Conservation (phyloP, 2,329 filamentous ascomycete species). For the Microcyclosporella mali region DNA sequence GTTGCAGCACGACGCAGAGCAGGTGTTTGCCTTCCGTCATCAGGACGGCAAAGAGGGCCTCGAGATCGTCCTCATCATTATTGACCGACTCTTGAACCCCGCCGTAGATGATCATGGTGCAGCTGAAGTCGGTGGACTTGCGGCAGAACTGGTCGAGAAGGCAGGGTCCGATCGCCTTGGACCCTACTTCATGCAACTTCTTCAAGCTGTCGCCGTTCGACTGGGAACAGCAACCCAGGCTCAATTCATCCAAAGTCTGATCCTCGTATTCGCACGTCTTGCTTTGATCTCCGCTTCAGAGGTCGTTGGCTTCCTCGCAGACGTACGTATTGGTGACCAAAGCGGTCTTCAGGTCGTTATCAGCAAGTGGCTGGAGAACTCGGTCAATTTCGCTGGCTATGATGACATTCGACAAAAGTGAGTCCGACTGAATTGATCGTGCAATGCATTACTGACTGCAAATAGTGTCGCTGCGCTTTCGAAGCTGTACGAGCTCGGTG, state of each 20-base stretch:
- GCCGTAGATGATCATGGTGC: constrained; percentile 87
- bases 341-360: constrained; percentile 86
- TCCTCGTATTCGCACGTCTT: constrained; percentile 87
- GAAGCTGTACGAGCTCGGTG: constrained; percentile 82
- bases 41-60: constrained; percentile 72
- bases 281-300: constrained; percentile 79
- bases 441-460: constrained; percentile 7
- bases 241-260: constrained; percentile 90
- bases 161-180: constrained; percentile 86
- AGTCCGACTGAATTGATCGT: constrained; percentile 30
- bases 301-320: constrained; percentile 84
- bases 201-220: constrained; percentile 80
- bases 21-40: constrained; percentile 83
- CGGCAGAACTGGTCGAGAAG: constrained; percentile 91
- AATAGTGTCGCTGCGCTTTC: constrained; percentile 83
- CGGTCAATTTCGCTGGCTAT: constrained; percentile 93
- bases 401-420: constrained; percentile 96
- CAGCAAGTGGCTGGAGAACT: constrained; percentile 95
- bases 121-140: constrained; percentile 90
- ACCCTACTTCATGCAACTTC: constrained; percentile 79
- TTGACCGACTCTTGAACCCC: constrained; percentile 80
- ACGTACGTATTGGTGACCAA: constrained; percentile 70
- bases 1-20: constrained; percentile 79
- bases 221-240: constrained; percentile 77
- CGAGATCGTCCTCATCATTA: constrained; percentile 82